Conservation (phyloP, 495 filamentous ascomycete species). For the Aspergillus homomorphus region DNA sequence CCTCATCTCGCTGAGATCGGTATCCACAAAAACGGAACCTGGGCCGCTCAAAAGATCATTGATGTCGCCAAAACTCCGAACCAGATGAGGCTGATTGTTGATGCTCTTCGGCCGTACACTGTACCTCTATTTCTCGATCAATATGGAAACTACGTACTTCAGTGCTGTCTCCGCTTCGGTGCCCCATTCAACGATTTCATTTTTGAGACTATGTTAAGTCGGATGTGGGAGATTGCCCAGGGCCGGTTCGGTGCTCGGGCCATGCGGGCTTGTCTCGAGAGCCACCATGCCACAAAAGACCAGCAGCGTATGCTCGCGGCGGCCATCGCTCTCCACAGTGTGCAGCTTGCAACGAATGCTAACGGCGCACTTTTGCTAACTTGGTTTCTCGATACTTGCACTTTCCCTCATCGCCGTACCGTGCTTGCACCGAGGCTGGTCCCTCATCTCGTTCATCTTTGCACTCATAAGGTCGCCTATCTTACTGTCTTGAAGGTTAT, state of each 20-base stretch:
- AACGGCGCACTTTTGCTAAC: constrained; percentile 93
- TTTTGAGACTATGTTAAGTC: constrained; percentile 93
- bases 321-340: constrained; percentile 91
- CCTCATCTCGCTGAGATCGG: constrained; percentile 95
- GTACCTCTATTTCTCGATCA: constrained; percentile 93
- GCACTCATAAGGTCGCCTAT: constrained; percentile 98
- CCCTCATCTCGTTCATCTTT: constrained; percentile 93
- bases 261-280: constrained; percentile 96
- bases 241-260: constrained; percentile 92
- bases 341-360: constrained; percentile 92
- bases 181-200: constrained; percentile 91
- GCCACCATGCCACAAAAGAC: constrained; percentile 89
- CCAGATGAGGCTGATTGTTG: constrained; percentile 81
- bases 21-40: constrained; percentile 98
- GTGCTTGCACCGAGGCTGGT: constrained; percentile 91
- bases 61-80: constrained; percentile 83
- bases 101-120: constrained; percentile 78
- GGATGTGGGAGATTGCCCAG: constrained; percentile 92
- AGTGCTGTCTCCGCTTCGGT: constrained; percentile 90
- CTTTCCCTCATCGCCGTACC: constrained; percentile 84
- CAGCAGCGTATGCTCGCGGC: constrained; percentile 95
- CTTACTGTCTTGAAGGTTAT: constrained; percentile 97
- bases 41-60: constrained; percentile 99
- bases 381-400: constrained; percentile 98
- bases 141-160: constrained; percentile 96